Base-by-base conservation (phyloP, 2,329 filamentous ascomycete species). In the Colletotrichum sansevieriae region DNA sequence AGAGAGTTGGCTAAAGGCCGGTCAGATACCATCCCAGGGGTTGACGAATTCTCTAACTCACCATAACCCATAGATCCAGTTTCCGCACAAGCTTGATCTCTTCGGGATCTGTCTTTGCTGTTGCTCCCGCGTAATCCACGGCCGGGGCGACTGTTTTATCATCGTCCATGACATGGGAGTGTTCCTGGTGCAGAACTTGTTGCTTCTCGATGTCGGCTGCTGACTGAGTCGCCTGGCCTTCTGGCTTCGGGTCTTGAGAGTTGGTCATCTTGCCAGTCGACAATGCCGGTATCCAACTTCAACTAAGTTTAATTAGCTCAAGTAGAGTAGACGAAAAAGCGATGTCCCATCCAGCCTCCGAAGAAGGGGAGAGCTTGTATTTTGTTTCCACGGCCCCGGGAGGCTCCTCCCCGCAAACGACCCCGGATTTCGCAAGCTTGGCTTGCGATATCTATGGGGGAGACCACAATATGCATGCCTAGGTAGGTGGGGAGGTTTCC, bases 31-130 rank as follows among this genome's bases (percentile, higher is more conserved):
- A 6, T 15, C 37, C 3, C 7, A 5, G 2, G 2, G 7, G 15
- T 2, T 2, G 4, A 11, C 2, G 18, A 2, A 4, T 10, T 22
- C 2, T 20, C 6, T 9, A 12, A 62, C 72, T 59, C 55, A 76
- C 75, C 76, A 82, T 80, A 41, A 82, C 79, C 73, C 77, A 79
- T 54, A 75, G 56, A 64, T 81, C 80, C 4, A 82, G 72, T 68
- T 81, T 81, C 63, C 74, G 76, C 22, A 82, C 79, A 13, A 82
- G 74, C 4, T 74, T 76, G 67, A 81, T 81, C 63, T 82, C 80
- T 25, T 71, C 76, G 1, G 79, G 79, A 43, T 81, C 78, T 0
- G 79, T 80, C 73, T 81, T 82, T 63, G 76, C 76, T 37, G 76
- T 73, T 4, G 80, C 79, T 18, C 79, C 80, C 4, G 78, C 80